These are phyloP conservation scores for Penicillium sp. DNA, from an alignment of 2,329 filamentous ascomycete genomes.

Conservation along the genomic window DNA sequence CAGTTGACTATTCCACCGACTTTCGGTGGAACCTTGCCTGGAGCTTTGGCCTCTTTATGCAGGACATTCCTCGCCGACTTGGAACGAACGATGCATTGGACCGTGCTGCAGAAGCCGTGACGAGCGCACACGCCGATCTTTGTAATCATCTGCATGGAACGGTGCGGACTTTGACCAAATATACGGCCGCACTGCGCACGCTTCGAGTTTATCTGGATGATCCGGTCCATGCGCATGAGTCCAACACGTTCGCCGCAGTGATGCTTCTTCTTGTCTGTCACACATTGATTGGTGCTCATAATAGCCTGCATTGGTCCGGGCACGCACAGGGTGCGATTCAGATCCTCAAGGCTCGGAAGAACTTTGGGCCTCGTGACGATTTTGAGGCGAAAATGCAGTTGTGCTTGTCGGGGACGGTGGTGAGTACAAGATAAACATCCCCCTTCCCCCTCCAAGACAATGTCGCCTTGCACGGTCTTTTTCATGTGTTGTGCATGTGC, in stretches of 20 bases:
- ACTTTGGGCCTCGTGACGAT: conserved; percentile 24
- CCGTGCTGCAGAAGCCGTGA: conserved; percentile 29
- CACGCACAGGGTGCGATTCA: conserved; percentile 33
- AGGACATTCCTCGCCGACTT: conserved; percentile 42
- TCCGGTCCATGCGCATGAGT: conserved; percentile 23
- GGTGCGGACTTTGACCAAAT: conserved; percentile 24
- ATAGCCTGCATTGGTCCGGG: conserved; percentile 16
- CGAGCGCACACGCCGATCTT: conserved; percentile 24
- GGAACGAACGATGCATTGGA: conserved; percentile 45
- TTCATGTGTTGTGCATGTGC: too few species aligned
- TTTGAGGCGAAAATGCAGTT: conserved; percentile 33
- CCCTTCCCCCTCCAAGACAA: background rate
- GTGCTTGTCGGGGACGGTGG: conserved; percentile 33
- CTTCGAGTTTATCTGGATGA: conserved; percentile 29
- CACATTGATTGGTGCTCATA: conserved; percentile 18
- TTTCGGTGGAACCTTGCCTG: conserved; percentile 44
- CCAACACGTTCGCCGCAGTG: conserved; percentile 35
- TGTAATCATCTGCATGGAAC: conserved; percentile 16
- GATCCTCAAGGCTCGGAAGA: conserved; percentile 31
- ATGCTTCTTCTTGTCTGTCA: conserved; percentile 32
- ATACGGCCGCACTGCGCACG: conserved; percentile 24
- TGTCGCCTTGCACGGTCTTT: too few species aligned
- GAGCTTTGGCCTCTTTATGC: conserved; percentile 44
- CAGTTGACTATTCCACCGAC: conserved; percentile 34
- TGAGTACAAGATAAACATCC: conserved; percentile 10